Evolutionary conservation across 129 eudicot genomes (phyloP).

Genomic region (sunflower (Helianthus annuus)): DNA sequence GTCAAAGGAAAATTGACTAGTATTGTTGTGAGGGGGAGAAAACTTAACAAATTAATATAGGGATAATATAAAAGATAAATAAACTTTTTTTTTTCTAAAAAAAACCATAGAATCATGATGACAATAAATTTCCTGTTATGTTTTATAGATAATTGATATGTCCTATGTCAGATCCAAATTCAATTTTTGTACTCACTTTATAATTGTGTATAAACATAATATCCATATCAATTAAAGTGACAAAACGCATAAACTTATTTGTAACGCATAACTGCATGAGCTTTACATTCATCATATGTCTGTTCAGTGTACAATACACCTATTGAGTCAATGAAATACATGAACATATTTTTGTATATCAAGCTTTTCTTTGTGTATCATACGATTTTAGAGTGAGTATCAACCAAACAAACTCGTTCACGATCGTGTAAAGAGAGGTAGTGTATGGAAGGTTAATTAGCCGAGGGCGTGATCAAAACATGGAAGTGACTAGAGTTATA

Average conservation of each 20-base stretch:
- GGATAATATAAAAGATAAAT: neutral
- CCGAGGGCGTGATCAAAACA: neutral
- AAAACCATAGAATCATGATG: neutral
- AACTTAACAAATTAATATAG: too few species aligned
- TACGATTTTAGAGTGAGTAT: too few species aligned
- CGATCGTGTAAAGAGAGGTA: neutral
- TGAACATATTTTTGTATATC: neutral
- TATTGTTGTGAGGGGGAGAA: too few species aligned
- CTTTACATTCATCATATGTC: neutral
- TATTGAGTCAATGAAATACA: neutral
- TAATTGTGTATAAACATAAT: too few species aligned
- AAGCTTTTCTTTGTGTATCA: neutral
- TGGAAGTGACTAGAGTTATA: neutral
- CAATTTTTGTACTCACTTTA: too few species aligned
- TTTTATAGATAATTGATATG: neutral
- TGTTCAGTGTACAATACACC: neutral
- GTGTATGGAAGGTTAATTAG: neutral
- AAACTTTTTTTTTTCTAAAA: neutral
- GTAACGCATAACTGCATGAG: neutral
- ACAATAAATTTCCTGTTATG: neutral
- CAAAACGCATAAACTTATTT: neutral
- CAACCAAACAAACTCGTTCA: too few species aligned
- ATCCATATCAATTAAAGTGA: neutral
- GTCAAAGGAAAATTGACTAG: too few species aligned
- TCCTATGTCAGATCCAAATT: neutral